A percentile compares a stretch with the other conserved stretches of the same genome.
These are phyloP conservation scores for Mycena epipterygia DNA, from an alignment of 768 basidiomycete species.

Conservation along the genomic window DNA sequence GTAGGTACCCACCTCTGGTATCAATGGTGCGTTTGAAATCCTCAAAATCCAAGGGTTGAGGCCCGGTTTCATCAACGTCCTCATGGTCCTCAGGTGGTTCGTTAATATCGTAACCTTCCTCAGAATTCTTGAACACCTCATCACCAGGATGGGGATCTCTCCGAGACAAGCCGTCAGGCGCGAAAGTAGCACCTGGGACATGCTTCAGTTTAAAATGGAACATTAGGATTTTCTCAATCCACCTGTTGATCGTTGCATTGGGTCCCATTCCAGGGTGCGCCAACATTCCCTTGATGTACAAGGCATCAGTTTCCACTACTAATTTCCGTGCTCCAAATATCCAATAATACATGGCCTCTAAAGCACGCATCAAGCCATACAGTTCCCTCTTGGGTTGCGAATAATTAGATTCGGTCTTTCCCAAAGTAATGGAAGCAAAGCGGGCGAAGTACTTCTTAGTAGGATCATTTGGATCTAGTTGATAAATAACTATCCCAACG, in stretches of 20 bases:
- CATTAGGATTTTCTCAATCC: conserved; percentile 48
- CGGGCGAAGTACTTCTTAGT: conserved; percentile 40
- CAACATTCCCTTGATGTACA: conserved; percentile 51
- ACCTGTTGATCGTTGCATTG: conserved; percentile 50
- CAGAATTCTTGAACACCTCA: background rate
- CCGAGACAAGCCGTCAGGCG: background rate
- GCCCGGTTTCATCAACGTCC: too few relatives aligned
- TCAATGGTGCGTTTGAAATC: too few relatives aligned
- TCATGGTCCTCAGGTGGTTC: background rate
- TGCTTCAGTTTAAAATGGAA: conserved; percentile 49
- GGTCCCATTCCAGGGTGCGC: conserved; percentile 50
- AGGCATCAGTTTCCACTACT: conserved; percentile 42
- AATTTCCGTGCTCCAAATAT: conserved; percentile 44
- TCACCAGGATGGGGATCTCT: background rate
- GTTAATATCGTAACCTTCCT: background rate
- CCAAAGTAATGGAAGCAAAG: conserved; percentile 55
- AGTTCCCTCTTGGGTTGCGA: conserved; percentile 58
- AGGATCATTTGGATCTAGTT: conserved; percentile 39
- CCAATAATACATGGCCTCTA: conserved; percentile 32
- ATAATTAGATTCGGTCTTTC: conserved; percentile 46
- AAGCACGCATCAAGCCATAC: conserved; percentile 47
- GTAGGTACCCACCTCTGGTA: too few relatives aligned
- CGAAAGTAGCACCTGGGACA: conserved; percentile 29
- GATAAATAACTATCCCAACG: conserved; percentile 53
- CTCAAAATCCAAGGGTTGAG: too few relatives aligned